These are phyloP conservation scores for Naganishia sp. DNA, from an alignment of 1,284 basidiomycete species.

Conservation along the genomic window DNA sequence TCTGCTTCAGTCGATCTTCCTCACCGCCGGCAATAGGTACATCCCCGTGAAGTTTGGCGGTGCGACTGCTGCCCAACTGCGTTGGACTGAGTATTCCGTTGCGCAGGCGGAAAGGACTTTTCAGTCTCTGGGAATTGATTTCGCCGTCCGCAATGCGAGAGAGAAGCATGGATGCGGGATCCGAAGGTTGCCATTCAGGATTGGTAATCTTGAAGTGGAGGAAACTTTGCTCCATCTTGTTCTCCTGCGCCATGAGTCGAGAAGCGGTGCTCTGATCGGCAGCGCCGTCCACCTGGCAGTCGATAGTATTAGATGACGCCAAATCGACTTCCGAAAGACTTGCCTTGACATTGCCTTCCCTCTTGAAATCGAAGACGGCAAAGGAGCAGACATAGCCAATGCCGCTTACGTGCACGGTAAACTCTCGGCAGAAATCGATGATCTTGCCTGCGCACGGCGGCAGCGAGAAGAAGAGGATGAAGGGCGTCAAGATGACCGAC, in stretches of 20 bases:
- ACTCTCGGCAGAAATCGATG: constrained; percentile 95
- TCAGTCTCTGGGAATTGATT: background rate
- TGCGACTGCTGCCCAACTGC: background rate
- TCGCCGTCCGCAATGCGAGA: constrained; percentile 69
- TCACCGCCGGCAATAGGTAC: background rate
- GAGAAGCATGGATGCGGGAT: constrained; percentile 81
- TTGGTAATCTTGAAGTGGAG: constrained; percentile 95
- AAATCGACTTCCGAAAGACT: constrained; percentile 34
- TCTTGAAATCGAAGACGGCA: constrained; percentile 94
- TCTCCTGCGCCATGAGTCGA: constrained; percentile 77
- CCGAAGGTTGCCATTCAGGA: constrained; percentile 88
- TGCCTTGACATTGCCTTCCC: constrained; percentile 83
- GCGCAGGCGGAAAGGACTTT: background rate
- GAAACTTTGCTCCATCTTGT: constrained; percentile 98
- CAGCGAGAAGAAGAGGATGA: constrained; percentile 88
- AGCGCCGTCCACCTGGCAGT: constrained; percentile 71
- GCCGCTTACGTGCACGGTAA: constrained; percentile 93
- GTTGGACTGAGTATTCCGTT: background rate
- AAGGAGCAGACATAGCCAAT: constrained; percentile 96
- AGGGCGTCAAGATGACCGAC: constrained; percentile 89
- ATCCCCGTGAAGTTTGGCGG: background rate
- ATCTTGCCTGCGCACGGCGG: constrained; percentile 83
- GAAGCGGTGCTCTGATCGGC: constrained; percentile 63
- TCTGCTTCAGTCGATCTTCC: constrained; percentile 27
- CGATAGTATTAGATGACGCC: background rate